These are phyloP conservation scores for Mycena capillaripes DNA, from an alignment of 768 basidiomycete genomes.

Conservation along the genomic window DNA sequence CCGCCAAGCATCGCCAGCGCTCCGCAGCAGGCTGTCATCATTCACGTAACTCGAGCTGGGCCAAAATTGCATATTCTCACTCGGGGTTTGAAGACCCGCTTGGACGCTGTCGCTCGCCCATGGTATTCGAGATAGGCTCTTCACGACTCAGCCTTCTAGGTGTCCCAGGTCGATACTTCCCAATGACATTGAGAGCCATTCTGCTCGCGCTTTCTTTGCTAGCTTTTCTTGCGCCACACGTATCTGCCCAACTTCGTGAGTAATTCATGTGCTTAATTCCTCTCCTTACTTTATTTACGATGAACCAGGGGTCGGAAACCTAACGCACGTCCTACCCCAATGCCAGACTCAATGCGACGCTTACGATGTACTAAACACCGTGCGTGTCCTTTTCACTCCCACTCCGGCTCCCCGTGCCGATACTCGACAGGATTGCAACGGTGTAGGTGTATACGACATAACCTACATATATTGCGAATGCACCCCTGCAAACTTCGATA, in stretches of 20 bases:
- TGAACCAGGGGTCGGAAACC: constrained; percentile 30
- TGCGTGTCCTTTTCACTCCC: background rate
- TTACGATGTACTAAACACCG: constrained; percentile 32
- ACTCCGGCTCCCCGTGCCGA: background rate
- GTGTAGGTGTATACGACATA: constrained; percentile 34
- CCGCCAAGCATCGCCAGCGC: background rate
- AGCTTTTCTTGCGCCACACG: background rate
- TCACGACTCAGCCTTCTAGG: background rate
- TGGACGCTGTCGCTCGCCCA: background rate
- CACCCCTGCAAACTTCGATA: constrained; percentile 30
- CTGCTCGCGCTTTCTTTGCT: background rate
- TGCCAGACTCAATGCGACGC: constrained; percentile 27
- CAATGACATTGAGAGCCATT: background rate
- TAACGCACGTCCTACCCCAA: constrained; percentile 32
- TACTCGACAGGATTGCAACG: constrained; percentile 23
- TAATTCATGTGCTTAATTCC: background rate
- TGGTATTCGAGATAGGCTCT: background rate
- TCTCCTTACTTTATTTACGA: background rate
- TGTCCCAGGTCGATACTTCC: constrained; percentile 19
- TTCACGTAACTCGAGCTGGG: background rate
- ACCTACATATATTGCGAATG: constrained; percentile 38
- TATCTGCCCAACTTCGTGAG: constrained; percentile 26
- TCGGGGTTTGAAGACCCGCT: background rate
- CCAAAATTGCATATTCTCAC: background rate
- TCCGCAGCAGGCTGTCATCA: background rate